phyloP scores from a whole-genome alignment of 148 eudicot species.

The Fallopia convolvulus region DNA sequence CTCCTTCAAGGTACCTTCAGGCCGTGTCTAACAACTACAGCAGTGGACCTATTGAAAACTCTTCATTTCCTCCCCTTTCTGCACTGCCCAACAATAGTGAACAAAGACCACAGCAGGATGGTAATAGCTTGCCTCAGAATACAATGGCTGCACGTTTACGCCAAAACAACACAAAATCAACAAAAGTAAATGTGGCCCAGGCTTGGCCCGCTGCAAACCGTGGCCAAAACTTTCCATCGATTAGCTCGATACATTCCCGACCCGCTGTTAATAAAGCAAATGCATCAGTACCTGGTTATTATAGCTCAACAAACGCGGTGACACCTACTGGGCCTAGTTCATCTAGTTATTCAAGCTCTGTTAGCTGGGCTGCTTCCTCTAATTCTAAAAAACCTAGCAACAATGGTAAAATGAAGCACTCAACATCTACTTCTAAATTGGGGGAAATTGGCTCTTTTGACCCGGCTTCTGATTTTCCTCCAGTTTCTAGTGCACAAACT shows the following conservation, averaged over 20 bases:
- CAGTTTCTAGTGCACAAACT: slow-evolving; percentile 56
- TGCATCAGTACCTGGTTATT: slow-evolving; percentile 30
- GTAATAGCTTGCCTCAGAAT: slow-evolving; percentile 32
- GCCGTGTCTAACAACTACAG: slow-evolving; percentile 59
- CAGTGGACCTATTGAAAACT: slow-evolving; percentile 42
- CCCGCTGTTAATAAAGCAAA: slow-evolving; percentile 20
- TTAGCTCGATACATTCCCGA: slow-evolving; percentile 18
- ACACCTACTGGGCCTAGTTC: slow-evolving; percentile 23
- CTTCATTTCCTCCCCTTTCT: slow-evolving; percentile 81
- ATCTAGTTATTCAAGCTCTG: slow-evolving; percentile 43
- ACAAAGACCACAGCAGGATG: slow-evolving; percentile 38
- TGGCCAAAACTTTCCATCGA: slow-evolving; percentile 17
- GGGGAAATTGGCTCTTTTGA: slow-evolving; percentile 35
- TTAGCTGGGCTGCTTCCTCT: slow-evolving; percentile 31
- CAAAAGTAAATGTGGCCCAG: slow-evolving; percentile 34
- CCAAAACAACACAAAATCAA: slow-evolving; percentile 31
- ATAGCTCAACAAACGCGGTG: slow-evolving; percentile 32
- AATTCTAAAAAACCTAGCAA: slow-evolving; percentile 31
- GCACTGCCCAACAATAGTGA: slow-evolving; percentile 37
- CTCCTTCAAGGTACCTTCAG: slow-evolving; percentile 66
- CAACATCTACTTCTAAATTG: slow-evolving; percentile 67
- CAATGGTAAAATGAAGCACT: slow-evolving; percentile 42
- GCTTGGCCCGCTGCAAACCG: slow-evolving; percentile 39
- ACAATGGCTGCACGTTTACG: slow-evolving; percentile 67
- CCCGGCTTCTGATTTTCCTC: slow-evolving; percentile 65